Evolutionary conservation across 2,329 filamentous ascomycete species (phyloP).

Genomic region (Aspergillus oerlinghausenensis): DNA sequence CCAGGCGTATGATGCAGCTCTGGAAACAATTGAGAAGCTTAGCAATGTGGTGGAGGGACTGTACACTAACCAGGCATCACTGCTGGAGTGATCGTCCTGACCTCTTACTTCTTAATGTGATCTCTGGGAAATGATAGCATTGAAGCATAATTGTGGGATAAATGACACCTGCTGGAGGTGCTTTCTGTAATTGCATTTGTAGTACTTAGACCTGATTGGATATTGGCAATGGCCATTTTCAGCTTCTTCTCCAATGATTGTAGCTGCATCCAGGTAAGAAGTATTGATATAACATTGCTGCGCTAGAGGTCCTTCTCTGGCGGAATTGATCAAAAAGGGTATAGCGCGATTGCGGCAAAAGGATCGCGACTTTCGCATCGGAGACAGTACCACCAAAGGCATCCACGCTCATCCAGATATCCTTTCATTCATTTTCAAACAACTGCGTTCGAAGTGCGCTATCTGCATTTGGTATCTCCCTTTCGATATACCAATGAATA

Average conservation of each 20-base stretch:
- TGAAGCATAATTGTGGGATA: conserved; percentile 15
- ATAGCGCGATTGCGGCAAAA: conserved; percentile 32
- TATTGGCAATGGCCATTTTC: not conserved
- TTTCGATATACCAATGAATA: conserved; percentile 28
- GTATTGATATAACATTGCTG: no score
- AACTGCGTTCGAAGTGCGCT: conserved; percentile 9
- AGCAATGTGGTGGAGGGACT: conserved; percentile 95
- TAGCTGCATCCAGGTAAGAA: not conserved
- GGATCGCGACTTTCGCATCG: conserved; percentile 28
- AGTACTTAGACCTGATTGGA: not conserved
- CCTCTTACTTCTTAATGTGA: conserved; percentile 7
- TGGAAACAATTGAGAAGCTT: conserved; percentile 94
- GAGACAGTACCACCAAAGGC: conserved; percentile 13
- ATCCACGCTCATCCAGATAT: conserved; percentile 7
- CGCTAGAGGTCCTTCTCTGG: not conserved
- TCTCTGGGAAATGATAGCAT: conserved; percentile 21
- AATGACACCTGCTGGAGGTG: not conserved
- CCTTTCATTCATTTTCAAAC: conserved; percentile 1
- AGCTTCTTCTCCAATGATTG: not conserved
- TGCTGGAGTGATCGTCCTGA: conserved; percentile 65
- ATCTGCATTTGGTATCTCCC: not conserved
- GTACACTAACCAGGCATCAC: conserved; percentile 94
- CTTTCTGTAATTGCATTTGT: not conserved
- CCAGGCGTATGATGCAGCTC: conserved; percentile 86
- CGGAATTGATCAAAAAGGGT: conserved; percentile 27